Base-by-base conservation (phyloP, 2,329 filamentous ascomycete genomes). In the Curvularia lunata region DNA sequence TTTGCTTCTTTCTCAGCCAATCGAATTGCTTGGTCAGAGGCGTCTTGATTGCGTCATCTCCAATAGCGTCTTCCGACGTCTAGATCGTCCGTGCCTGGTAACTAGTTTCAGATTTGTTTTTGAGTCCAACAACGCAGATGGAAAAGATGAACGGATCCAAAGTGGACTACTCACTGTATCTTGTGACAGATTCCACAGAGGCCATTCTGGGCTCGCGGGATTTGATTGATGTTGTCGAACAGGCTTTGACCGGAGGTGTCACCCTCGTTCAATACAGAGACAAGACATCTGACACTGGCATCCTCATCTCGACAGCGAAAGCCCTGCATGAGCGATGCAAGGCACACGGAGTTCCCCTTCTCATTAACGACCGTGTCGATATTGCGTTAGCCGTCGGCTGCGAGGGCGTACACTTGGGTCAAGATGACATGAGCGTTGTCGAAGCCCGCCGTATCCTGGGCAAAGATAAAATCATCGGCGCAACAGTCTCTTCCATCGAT, bases 341-440 rank as follows among this genome's bases (percentile, higher is more conserved):
- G 63, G 81, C 81, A 46, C 83, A 90, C 71, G 82, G 82, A 16
- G 86, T 97, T 3, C 94, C 94, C 28, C 84, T 98, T 56, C 81
- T 98, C 53, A 92, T 98, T 80, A 98, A 98, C 74, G 95, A 98
- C 75, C 87, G 93, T 12, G 85, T 97, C 5, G 93, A 97, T 74
- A 91, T 98, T 25, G 93, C 92, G 8, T 83, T 92, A 18, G 92
- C 92, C 13, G 85, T 93, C 42, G 91, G 88, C 12, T 95, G 91
- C 56, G 94, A 97, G 79, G 95, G 95, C 45, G 92, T 97, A 8
- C 95, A 98, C 75, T 85, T 98, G 48, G 95, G 95, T 6, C 94
- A 98, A 80, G 93, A 97, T 83, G 94, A 98, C 76, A 88, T 97
- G 82, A 87, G 86, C 58, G 75, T 91, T 27, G 71, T 78, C 8